Evolutionary conservation across 2,329 filamentous ascomycete species (phyloP).

Genomic region (Pseudogymnoascus sp.): DNA sequence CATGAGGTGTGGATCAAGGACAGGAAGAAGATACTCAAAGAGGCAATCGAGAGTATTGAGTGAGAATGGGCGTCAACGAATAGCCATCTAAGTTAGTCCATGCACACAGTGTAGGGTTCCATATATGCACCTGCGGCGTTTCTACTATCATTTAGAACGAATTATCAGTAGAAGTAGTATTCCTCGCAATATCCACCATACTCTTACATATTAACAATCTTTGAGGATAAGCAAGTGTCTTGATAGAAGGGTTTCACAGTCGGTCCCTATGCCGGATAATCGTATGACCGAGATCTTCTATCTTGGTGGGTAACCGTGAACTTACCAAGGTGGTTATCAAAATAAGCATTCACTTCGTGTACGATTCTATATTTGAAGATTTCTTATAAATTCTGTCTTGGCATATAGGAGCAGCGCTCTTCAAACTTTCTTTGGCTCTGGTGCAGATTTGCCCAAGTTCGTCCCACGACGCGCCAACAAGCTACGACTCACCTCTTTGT

Average conservation of each 20-base stretch:
- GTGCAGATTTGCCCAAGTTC: not conserved
- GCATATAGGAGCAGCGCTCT: conserved; percentile 6
- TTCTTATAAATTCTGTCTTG: conserved; percentile 2
- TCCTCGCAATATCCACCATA: not conserved
- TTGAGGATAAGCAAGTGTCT: not conserved
- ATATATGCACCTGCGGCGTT: not conserved
- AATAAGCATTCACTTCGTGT: conserved; percentile 10
- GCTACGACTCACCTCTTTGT: not conserved
- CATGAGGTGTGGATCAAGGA: conserved; percentile 72
- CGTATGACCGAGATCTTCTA: conserved; percentile 11
- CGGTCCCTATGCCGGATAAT: conserved; percentile 3
- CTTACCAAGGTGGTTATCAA: conserved; percentile 8
- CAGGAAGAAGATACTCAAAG: conserved; percentile 62
- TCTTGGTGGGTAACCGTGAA: conserved; percentile 6
- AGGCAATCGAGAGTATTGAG: conserved; percentile 41
- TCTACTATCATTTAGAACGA: not conserved
- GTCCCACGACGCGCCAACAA: not conserved
- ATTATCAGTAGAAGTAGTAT: not conserved
- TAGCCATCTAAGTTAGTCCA: not conserved
- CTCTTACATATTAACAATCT: not conserved
- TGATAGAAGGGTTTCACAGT: not conserved
- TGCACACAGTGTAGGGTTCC: not conserved
- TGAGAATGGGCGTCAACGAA: not conserved
- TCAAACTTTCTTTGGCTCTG: conserved; percentile 3
- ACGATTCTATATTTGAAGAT: not conserved